Base-by-base conservation (phyloP, 2,329 filamentous ascomycete species). In the Trichophyton mentagrophytes region DNA sequence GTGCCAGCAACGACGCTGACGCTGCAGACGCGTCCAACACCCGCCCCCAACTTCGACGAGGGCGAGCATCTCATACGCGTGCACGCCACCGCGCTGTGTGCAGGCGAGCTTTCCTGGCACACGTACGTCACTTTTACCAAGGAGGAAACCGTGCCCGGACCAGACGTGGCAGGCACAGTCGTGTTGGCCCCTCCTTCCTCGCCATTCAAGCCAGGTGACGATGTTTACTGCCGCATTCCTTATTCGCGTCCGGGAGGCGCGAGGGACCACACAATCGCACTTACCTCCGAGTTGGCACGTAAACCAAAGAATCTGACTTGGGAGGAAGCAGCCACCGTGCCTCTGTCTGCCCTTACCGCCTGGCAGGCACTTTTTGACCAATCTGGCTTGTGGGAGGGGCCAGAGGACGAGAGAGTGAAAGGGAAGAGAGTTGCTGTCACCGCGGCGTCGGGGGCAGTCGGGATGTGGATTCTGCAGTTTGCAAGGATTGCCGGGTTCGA, bases 361-460 rank as follows among this genome's bases (percentile, higher is more conserved):
- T 76, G 70, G 70, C 76, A 79, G 66, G 72, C 70, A 5, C 64
- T 79, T 1, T 78, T 79, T 55, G 69, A 71, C n/a, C 68, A 74
- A 60, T 68, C 66, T 1, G 69, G 70, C 36, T 66, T 17, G 65
- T 60, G 8, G 61, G 63, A 2, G 17, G 62, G n/a, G 63, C 64
- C 33, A 33, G 61, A 65, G 38, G 60, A 62, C 46, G 47, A 56
- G 20, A 22, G 30, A 3, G 65, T 47, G 3, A 68, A 66, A 63
- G 63, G 67, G 3, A 76, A 75, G 66, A 66, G 71, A n/a, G 67
- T 79, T 3, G 69, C 77, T 9, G 67, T 79, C 13, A 78, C 73
- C 3, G 78, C 71, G 55, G 77, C 77, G 0, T 73, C 75, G 3
- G 77, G 78, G 2, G 71, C 72, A 3, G 75, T 78, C 1, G 78